These are phyloP conservation scores for Pelargonium fulgidum DNA, from an alignment of 441 rosid genomes.

Conservation along the genomic window DNA sequence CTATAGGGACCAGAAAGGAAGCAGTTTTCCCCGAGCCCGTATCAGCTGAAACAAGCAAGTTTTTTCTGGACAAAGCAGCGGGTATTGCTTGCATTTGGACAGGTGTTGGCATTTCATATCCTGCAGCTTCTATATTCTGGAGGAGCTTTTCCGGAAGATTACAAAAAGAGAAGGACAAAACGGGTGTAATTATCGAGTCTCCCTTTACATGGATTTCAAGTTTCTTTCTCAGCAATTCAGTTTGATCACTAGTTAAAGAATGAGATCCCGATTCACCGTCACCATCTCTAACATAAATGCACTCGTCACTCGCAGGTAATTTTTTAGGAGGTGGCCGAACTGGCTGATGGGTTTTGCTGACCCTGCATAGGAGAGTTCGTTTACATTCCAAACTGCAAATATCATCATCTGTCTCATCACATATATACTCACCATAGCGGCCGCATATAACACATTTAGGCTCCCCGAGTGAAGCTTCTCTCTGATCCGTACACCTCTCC, in stretches of 20 bases:
- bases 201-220: constrained; percentile 67
- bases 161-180: constrained; percentile 58
- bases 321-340: constrained; percentile 24
- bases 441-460: constrained; percentile 69
- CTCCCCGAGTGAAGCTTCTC: constrained; percentile 59
- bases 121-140: constrained; percentile 58
- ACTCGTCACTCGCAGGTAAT: constrained; percentile 61
- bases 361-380: constrained; percentile 33
- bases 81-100: constrained; percentile 90
- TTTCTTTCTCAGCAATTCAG: constrained; percentile 50
- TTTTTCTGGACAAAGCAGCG: constrained; percentile 53
- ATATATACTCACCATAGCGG: constrained; percentile 82
- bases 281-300: constrained; percentile 59
- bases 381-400: constrained; percentile 87
- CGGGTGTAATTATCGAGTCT: constrained; percentile 43
- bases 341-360: constrained; percentile 20
- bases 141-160: constrained; percentile 54
- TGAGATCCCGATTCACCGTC: constrained; percentile 22
- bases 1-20: constrained; percentile 68
- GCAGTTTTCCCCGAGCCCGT: constrained; percentile 92
- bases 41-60: constrained; percentile 71
- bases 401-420: constrained; percentile 77
- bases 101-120: constrained; percentile 69
- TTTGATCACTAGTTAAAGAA: constrained; percentile 30
- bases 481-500: constrained; percentile 54